phyloP scores from a whole-genome alignment of 1,284 basidiomycete species.

The Cronartium quercuum region DNA sequence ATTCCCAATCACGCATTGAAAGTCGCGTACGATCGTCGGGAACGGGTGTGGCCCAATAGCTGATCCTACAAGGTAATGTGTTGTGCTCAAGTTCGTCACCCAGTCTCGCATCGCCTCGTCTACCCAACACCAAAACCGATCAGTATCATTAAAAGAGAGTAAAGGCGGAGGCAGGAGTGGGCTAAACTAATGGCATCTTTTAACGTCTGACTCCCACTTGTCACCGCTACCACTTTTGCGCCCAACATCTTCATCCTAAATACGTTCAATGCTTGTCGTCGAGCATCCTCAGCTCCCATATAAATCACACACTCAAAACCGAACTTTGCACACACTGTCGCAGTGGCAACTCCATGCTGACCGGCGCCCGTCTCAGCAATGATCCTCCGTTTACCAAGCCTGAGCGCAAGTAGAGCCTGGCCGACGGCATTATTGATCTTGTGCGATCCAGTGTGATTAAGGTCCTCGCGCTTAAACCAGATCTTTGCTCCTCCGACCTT shows the following conservation, averaged over 20 bases:
- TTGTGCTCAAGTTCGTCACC: conserved; percentile 81
- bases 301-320: conserved; percentile 92
- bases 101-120: conserved; percentile 93
- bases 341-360: conserved; percentile 97
- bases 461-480: conserved; percentile 95
- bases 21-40: conserved; percentile 96
- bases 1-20: conserved; percentile 88
- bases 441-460: conserved; percentile 91
- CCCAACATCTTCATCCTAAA: conserved; percentile 98
- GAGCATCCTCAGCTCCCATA: conserved; percentile 98
- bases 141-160: conserved; percentile 38
- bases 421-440: conserved; percentile 96
- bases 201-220: conserved; percentile 85
- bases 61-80: conserved; percentile 95
- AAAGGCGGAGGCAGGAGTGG: neutral
- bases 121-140: neutral
- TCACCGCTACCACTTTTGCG: conserved; percentile 83
- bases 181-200: conserved; percentile 81
- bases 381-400: conserved; percentile 91
- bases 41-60: conserved; percentile 98
- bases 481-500: conserved; percentile 81
- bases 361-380: conserved; percentile 98
- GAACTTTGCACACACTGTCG: conserved; percentile 94
- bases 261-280: conserved; percentile 90
- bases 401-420: conserved; percentile 84